phyloP scores from a whole-genome alignment of 176 grass and related monocot genomes.

The Echinochloa phyllopogon region DNA sequence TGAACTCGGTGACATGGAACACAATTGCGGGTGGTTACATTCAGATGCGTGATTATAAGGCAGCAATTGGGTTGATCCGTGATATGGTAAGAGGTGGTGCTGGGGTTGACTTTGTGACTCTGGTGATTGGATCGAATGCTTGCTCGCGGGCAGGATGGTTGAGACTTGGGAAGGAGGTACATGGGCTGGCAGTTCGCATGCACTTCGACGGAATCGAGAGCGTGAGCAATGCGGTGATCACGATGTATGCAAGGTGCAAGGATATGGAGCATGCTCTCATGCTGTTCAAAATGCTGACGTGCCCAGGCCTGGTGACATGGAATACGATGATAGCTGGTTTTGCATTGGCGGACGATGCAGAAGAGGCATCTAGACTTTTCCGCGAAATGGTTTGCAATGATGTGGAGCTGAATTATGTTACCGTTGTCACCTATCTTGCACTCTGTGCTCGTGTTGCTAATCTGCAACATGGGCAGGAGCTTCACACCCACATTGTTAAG shows the following conservation, averaged over 20 bases:
- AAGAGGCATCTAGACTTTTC: constrained; percentile 55
- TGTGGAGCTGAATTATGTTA: constrained; percentile 72
- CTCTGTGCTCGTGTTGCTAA: constrained; percentile 70
- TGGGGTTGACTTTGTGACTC: constrained; percentile 51
- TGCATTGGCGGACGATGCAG: constrained; percentile 49
- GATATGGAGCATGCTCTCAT: constrained; percentile 43
- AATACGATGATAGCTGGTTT: constrained; percentile 66
- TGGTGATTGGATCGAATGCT: constrained; percentile 62
- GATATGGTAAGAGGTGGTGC: constrained; percentile 47
- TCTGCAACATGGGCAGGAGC: constrained; percentile 65
- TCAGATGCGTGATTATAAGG: constrained; percentile 46
- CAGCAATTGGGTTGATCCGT: constrained; percentile 47
- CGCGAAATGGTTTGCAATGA: constrained; percentile 54
- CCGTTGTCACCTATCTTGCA: constrained; percentile 67
- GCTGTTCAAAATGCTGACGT: constrained; percentile 46
- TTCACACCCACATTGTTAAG: constrained; percentile 69
- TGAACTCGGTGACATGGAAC: constrained; percentile 67
- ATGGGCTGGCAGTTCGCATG: constrained; percentile 52
- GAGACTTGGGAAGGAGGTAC: constrained; percentile 62
- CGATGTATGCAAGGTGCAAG: constrained; percentile 73
- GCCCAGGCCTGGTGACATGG: constrained; percentile 64
- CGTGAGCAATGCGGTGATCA: constrained; percentile 59
- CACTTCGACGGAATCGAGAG: constrained; percentile 41
- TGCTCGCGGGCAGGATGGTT: constrained; percentile 54
- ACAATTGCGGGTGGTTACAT: constrained; percentile 49